Percentiles rank a stretch among this genome's conserved stretches.
Evolutionary conservation across 176 grass and related monocot species (phyloP).

Genomic region (Luzula sylvatica): DNA sequence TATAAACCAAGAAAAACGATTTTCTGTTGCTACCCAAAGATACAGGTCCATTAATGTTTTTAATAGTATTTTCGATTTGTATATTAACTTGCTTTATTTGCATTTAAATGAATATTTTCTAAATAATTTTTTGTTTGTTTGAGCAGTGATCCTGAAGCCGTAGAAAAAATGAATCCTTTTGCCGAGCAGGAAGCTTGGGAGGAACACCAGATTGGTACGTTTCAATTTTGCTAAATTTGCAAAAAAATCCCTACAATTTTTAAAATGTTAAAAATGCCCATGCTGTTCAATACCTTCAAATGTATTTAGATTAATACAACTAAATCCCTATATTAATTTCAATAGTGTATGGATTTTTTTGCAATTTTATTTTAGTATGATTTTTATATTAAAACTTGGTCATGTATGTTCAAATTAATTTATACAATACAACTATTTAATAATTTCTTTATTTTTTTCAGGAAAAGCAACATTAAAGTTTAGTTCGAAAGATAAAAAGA

Average conservation of each 20-base stretch:
- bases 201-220: slow-evolving; percentile 82
- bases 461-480: slow-evolving; percentile 66
- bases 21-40: slow-evolving; percentile 63
- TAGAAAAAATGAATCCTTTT: slow-evolving; percentile 99
- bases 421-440: slow-evolving; percentile 3
- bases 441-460: slow-evolving; percentile 37
- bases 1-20: slow-evolving; percentile 97
- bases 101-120: neutral
- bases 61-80: neutral
- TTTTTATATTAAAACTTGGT: neutral
- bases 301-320: too few relatives aligned
- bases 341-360: too few relatives aligned
- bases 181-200: slow-evolving; percentile 98
- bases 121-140: slow-evolving; percentile 26
- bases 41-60: slow-evolving; percentile 42
- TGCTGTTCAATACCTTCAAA: too few relatives aligned
- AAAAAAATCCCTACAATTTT: too few relatives aligned
- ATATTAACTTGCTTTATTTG: slow-evolving; percentile 7
- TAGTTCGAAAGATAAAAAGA: slow-evolving; percentile 74
- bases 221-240: too few relatives aligned
- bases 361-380: neutral
- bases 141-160: slow-evolving; percentile 54
- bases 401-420: slow-evolving; percentile 12
- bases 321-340: too few relatives aligned
- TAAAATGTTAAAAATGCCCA: too few relatives aligned